Percentiles rank a stretch among this genome's conserved stretches.
Conservation (phyloP, 2,329 filamentous ascomycete genomes). For the Laburnicola sp. region DNA sequence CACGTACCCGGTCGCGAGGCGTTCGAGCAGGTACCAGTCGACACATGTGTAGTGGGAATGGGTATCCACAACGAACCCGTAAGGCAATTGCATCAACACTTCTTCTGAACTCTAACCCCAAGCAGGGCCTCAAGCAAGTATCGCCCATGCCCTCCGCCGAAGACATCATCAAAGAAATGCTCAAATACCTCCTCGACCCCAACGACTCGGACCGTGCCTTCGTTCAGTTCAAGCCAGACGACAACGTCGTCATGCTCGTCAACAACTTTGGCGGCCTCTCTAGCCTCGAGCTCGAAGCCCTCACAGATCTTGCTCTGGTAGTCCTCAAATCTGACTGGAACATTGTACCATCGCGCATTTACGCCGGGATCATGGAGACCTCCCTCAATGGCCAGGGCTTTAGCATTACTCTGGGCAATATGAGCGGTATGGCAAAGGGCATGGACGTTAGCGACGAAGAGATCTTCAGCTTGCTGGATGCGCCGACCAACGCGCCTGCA, state of each 20-base stretch:
- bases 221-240: constrained; percentile 51
- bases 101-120: background rate
- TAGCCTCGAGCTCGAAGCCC: constrained; percentile 53
- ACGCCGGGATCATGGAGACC: constrained; percentile 55
- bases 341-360: constrained; percentile 53
- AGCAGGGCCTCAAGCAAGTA: constrained; percentile 50
- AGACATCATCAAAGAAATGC: constrained; percentile 53
- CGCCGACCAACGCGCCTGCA: constrained; percentile 55
- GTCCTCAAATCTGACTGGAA: constrained; percentile 53
- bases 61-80: constrained; percentile 58
- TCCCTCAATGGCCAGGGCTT: constrained; percentile 61
- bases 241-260: constrained; percentile 52
- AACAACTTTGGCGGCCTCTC: constrained; percentile 56
- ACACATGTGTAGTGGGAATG: constrained; percentile 49
- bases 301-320: constrained; percentile 49
- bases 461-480: constrained; percentile 54
- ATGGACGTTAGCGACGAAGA: constrained; percentile 46
- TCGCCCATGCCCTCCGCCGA: constrained; percentile 54
- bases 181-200: constrained; percentile 54
- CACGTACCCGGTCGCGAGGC: constrained; percentile 57
- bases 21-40: constrained; percentile 52
- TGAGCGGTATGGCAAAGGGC: constrained; percentile 50
- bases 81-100: constrained; percentile 9
- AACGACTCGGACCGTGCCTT: constrained; percentile 54
- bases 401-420: constrained; percentile 59